These are phyloP conservation scores for Vicia villosa DNA, from an alignment of 306 rosid genomes.

Conservation along the genomic window DNA sequence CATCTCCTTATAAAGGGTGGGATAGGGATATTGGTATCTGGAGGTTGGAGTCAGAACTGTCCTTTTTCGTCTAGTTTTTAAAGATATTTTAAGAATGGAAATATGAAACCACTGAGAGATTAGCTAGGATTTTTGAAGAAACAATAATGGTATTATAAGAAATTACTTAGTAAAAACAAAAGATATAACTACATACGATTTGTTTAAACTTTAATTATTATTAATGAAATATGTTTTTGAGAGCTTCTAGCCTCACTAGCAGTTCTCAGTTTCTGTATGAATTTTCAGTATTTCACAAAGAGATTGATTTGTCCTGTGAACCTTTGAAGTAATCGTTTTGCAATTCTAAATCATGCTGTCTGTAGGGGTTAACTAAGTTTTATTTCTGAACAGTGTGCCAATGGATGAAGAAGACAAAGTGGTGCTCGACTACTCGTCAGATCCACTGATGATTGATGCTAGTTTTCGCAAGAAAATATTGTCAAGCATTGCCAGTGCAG, in stretches of 20 bases:
- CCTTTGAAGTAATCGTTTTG: neutral
- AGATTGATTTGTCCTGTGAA: constrained; percentile 3
- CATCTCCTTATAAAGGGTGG: neutral
- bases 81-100: neutral
- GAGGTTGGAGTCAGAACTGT: neutral
- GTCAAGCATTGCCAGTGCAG: constrained; percentile 88
- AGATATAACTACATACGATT: neutral
- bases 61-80: neutral
- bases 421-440: constrained; percentile 84
- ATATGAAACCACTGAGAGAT: neutral
- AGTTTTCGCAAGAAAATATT: constrained; percentile 72
- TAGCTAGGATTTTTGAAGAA: neutral
- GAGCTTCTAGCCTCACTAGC: neutral
- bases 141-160: neutral
- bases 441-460: constrained; percentile 62
- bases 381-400: constrained; percentile 63
- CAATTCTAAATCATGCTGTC: constrained; percentile 4
- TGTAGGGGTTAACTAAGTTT: constrained; percentile 29
- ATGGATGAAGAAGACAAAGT: constrained; percentile 89
- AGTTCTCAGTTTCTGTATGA: constrained; percentile 6
- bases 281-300: constrained; percentile 19
- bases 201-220: neutral
- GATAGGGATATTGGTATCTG: neutral
- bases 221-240: neutral
- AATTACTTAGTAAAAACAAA: neutral